phyloP scores from a whole-genome alignment of 139 green algal species.

The Chlorella sorokiniana region DNA sequence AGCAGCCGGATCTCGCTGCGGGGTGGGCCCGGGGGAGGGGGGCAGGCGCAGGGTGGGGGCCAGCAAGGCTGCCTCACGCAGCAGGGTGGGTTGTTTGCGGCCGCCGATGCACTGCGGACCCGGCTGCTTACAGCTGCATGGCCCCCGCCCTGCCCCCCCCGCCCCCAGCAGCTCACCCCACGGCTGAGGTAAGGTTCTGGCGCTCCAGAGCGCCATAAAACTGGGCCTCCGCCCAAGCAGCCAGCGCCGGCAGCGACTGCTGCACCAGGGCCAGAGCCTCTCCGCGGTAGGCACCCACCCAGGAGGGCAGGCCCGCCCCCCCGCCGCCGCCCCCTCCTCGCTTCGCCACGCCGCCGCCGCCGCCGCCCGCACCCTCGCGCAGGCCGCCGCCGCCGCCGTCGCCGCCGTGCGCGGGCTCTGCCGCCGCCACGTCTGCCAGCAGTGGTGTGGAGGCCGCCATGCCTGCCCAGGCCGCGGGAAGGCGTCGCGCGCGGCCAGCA shows the following conservation, averaged over 20 bases:
- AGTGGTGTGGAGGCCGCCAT: constrained; percentile 20
- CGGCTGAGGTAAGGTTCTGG: constrained; percentile 44
- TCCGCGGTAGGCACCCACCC: constrained; percentile 31
- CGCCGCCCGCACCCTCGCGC: too few relatives aligned
- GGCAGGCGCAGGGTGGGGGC: neutral
- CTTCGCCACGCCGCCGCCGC: too few relatives aligned
- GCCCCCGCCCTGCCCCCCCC: neutral
- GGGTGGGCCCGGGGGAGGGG: neutral
- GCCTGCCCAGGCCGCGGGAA: constrained; percentile 39
- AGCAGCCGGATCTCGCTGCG: constrained; percentile 38
- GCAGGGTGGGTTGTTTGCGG: too few relatives aligned
- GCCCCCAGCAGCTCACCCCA: constrained; percentile 10
- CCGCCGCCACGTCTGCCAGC: constrained; percentile 21
- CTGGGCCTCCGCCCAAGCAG: constrained; percentile 35
- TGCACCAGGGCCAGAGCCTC: constrained; percentile 40
- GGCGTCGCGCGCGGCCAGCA: constrained; percentile 34
- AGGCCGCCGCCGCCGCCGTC: neutral
- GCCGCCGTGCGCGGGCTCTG: neutral
- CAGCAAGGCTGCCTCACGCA: too few relatives aligned
- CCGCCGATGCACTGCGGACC: neutral
- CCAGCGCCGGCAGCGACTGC: constrained; percentile 34
- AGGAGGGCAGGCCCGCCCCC: constrained; percentile 20
- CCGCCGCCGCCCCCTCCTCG: neutral
- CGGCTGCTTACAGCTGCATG: neutral
- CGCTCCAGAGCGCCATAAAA: constrained; percentile 14